These are phyloP conservation scores for Trichoderma semiorbis DNA, from an alignment of 2,329 filamentous ascomycete genomes.

Conservation along the genomic window DNA sequence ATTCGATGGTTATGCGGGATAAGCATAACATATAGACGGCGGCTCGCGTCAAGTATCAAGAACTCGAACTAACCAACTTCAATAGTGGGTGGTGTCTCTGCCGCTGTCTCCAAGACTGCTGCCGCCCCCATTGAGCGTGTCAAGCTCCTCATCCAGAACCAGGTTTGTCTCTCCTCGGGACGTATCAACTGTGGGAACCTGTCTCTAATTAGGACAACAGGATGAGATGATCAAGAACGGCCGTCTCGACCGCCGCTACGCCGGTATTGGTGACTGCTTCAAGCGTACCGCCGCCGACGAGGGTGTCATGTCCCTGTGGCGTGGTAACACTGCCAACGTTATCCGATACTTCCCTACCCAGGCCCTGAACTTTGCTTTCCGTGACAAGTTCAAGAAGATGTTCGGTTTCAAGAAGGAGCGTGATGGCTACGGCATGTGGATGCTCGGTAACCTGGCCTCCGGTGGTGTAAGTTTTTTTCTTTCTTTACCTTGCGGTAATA, in stretches of 20 bases:
- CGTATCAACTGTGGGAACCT: neutral
- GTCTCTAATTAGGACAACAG: constrained; percentile 50
- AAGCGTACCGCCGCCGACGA: constrained; percentile 82
- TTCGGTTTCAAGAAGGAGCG: constrained; percentile 99
- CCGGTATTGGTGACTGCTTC: constrained; percentile 94
- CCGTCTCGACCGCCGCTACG: constrained; percentile 97
- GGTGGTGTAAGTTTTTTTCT: constrained; percentile 77
- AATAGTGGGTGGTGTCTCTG: constrained; percentile 98
- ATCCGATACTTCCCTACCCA: constrained; percentile 99
- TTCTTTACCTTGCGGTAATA: neutral
- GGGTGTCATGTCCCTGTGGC: constrained; percentile 94
- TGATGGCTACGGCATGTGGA: constrained; percentile 98
- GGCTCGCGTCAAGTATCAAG: constrained; percentile 13
- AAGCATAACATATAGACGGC: neutral
- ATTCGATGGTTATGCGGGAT: constrained; percentile 14
- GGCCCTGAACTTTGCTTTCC: constrained; percentile 99
- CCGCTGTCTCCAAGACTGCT: constrained; percentile 99
- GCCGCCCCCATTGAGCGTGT: constrained; percentile 99
- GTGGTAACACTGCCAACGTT: constrained; percentile 99
- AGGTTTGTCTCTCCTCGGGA: constrained; percentile 63
- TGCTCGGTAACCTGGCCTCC: constrained; percentile 98
- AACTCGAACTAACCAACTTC: constrained; percentile 23
- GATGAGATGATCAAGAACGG: constrained; percentile 99
- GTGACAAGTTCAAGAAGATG: constrained; percentile 99
- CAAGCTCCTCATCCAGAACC: constrained; percentile 99